Percentiles rank a stretch among this genome's conserved stretches.
Evolutionary conservation across 495 filamentous ascomycete species (phyloP).

Genomic region (Emericellopsis terricola): DNA sequence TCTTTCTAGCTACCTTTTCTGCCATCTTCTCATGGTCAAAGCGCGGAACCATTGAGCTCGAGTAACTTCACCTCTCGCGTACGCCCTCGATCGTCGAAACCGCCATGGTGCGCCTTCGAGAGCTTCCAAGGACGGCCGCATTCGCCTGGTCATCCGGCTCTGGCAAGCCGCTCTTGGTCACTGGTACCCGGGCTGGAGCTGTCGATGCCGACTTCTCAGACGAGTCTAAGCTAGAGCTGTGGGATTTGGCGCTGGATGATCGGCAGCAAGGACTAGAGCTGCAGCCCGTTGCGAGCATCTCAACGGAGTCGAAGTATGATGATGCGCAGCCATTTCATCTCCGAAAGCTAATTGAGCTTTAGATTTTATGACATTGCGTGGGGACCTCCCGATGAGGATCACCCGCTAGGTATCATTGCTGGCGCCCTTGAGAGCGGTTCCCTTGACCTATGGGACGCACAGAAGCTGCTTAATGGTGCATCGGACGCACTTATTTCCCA

Average conservation of each 20-base stretch:
- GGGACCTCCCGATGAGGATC: constrained; percentile 59
- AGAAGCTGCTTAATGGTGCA: constrained; percentile 52
- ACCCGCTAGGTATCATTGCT: constrained; percentile 73
- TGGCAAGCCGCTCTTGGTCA: constrained; percentile 63
- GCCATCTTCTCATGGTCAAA: no score
- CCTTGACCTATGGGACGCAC: constrained; percentile 89
- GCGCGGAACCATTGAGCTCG: not conserved
- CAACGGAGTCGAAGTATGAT: constrained; percentile 80
- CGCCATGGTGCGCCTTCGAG: constrained; percentile 79
- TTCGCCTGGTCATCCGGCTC: constrained; percentile 88
- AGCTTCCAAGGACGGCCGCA: constrained; percentile 88
- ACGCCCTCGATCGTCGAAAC: constrained; percentile 12
- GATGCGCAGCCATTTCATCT: no score
- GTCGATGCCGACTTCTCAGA: constrained; percentile 96
- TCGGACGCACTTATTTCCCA: constrained; percentile 69
- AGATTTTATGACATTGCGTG: constrained; percentile 97
- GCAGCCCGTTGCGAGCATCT: constrained; percentile 65
- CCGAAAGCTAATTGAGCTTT: no score
- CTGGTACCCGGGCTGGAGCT: constrained; percentile 88
- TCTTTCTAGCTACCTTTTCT: no score
- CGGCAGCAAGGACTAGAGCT: constrained; percentile 60
- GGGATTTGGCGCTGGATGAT: constrained; percentile 74
- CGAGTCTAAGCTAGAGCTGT: constrained; percentile 90
- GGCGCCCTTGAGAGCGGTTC: constrained; percentile 92
- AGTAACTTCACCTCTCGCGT: constrained; percentile 1